phyloP scores from a whole-genome alignment of 202 grass and related monocot genomes.

The Saccharum hybrid region DNA sequence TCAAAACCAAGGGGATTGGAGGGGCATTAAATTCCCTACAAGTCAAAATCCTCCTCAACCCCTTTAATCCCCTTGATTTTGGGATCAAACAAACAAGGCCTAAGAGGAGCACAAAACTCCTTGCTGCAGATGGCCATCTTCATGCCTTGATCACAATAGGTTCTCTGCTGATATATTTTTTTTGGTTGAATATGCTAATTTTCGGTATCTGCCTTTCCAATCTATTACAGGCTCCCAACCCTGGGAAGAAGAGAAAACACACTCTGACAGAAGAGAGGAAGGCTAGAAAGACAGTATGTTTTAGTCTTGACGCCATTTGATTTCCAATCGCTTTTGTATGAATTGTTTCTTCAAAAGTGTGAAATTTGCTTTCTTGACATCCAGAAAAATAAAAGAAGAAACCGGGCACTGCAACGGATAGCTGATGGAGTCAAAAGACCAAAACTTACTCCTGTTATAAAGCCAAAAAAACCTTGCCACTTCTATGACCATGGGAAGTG shows the following conservation, averaged over 20 bases:
- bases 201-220: constrained; percentile 36
- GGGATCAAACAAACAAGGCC: too few relatives aligned
- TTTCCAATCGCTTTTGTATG: constrained; percentile 21
- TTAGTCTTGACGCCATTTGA: constrained; percentile 30
- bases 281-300: constrained; percentile 71
- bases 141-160: constrained; percentile 14
- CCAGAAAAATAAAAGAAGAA: constrained; percentile 71
- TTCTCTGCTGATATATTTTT: constrained; percentile 30
- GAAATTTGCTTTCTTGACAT: constrained; percentile 51
- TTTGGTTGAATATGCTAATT: constrained; percentile 22
- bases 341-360: constrained; percentile 11
- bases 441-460: constrained; percentile 66
- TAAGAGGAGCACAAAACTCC: constrained; percentile 5
- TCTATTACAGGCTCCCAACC: constrained; percentile 58
- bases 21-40: too few relatives aligned
- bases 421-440: constrained; percentile 78
- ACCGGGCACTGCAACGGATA: constrained; percentile 69
- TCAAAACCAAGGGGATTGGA: too few relatives aligned
- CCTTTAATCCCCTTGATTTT: too few relatives aligned
- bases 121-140: constrained; percentile 2
- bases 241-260: constrained; percentile 65
- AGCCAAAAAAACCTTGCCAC: constrained; percentile 73
- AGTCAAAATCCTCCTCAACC: too few relatives aligned
- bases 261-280: constrained; percentile 68
- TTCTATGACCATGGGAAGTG: constrained; percentile 85